A percentile compares a stretch with the other conserved stretches of the same genome.
Conservation (phyloP, 305 asterid genomes). For the Plantago coronopus region DNA sequence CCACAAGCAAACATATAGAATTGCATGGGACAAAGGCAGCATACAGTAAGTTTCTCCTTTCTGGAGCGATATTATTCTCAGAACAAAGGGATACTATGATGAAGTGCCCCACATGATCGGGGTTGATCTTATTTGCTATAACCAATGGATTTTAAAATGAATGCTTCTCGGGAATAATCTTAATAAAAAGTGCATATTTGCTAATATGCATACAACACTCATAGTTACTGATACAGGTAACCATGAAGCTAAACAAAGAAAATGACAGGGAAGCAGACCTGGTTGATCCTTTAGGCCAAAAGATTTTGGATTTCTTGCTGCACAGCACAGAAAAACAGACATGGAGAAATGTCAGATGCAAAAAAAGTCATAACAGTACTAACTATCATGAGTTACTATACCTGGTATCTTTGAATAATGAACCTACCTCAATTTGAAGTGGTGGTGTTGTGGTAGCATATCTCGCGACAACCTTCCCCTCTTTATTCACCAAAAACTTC, state of each 20-base stretch:
- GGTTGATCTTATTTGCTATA: too few relatives aligned
- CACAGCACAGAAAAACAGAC: constrained; percentile 11
- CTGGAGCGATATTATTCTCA: too few relatives aligned
- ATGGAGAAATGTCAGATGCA: constrained; percentile 6
- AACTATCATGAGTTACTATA: background rate
- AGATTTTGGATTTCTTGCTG: constrained; percentile 63
- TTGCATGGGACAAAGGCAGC: too few relatives aligned
- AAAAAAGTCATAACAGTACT: background rate
- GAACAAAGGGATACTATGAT: too few relatives aligned
- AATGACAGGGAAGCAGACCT: constrained; percentile 26
- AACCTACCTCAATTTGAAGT: constrained; percentile 60
- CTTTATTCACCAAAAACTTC: constrained; percentile 66
- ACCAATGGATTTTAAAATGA: too few relatives aligned
- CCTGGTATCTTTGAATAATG: background rate
- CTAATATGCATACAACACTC: too few relatives aligned
- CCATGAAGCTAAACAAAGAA: background rate
- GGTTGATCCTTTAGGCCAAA: constrained; percentile 37
- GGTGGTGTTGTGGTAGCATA: constrained; percentile 69
- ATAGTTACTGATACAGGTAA: background rate
- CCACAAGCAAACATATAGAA: too few relatives aligned
- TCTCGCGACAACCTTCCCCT: constrained; percentile 68
- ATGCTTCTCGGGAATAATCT: too few relatives aligned
- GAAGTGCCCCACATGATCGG: too few relatives aligned
- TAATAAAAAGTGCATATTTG: too few relatives aligned
- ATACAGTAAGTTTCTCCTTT: too few relatives aligned